Conservation (phyloP, 208 protist genomes). For the Crithidia expoeki region DNA sequence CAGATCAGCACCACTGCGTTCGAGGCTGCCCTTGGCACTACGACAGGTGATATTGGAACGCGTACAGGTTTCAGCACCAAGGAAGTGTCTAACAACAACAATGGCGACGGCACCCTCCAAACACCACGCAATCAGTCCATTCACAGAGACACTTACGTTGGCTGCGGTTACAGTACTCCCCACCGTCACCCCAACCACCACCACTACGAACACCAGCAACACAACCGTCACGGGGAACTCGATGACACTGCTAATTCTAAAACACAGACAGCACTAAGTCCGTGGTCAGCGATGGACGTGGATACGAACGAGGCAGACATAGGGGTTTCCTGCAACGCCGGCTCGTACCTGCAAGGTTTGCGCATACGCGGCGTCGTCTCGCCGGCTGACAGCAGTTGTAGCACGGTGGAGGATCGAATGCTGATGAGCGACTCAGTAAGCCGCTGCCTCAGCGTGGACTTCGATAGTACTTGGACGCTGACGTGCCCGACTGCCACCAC, state of each 20-base stretch:
- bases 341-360: background rate
- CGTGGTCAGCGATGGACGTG: conserved; percentile 17
- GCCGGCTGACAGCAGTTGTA: conserved; percentile 17
- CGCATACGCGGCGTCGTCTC: conserved; percentile 3
- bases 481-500: background rate
- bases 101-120: conserved; percentile 1
- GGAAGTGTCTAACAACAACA: background rate
- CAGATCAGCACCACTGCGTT: no score
- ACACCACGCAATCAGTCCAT: conserved; percentile 28
- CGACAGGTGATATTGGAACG: no score
- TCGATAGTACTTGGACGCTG: conserved; percentile 17
- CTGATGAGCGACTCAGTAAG: conserved; percentile 13
- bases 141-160: conserved; percentile 16
- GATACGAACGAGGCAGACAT: background rate
- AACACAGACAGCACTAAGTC: background rate
- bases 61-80: background rate
- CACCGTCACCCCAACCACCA: conserved; percentile 14
- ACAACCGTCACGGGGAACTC: background rate
- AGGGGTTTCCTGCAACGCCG: background rate
- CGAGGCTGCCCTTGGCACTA: no score
- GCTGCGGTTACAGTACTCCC: conserved; percentile 16
- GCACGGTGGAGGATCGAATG: conserved; percentile 17
- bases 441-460: conserved; percentile 24
- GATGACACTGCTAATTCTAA: background rate
- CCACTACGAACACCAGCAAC: background rate